These are phyloP conservation scores for Xylariaceae sp. DNA, from an alignment of 2,329 filamentous ascomycete species.

Conservation along the genomic window DNA sequence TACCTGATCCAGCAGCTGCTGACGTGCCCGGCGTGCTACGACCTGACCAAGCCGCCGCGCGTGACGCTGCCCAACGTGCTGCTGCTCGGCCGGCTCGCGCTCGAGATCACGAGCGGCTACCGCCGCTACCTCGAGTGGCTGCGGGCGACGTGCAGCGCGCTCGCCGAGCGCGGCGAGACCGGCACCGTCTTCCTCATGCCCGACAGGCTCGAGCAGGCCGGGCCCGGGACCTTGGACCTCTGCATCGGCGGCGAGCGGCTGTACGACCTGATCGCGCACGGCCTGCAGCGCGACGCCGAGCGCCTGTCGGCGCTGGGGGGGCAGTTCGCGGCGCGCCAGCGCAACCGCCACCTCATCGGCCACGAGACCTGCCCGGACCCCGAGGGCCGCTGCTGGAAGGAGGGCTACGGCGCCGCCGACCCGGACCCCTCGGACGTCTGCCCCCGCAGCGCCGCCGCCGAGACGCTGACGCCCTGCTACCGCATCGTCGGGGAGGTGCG, in stretches of 20 bases:
- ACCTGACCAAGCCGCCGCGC: constrained; percentile 1
- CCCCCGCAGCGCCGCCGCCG: background rate
- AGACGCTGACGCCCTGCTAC: constrained; percentile 1
- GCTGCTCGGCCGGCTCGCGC: background rate
- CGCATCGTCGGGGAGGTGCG: constrained; percentile 1
- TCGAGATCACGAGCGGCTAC: background rate
- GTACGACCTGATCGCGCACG: background rate
- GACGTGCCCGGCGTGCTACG: background rate
- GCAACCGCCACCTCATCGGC: background rate
- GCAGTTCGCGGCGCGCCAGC: background rate
- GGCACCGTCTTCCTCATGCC: background rate
- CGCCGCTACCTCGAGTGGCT: background rate
- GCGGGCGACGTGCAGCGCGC: background rate
- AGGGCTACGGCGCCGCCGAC: background rate
- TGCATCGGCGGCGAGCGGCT: background rate
- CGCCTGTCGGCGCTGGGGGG: background rate
- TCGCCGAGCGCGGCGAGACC: background rate
- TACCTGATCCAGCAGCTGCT: background rate
- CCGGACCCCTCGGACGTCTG: constrained; percentile 1
- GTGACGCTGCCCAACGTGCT: constrained; percentile 1
- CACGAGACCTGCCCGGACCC: background rate
- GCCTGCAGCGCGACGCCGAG: background rate
- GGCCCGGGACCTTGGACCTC: background rate
- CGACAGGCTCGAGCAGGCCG: no score
- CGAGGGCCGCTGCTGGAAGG: constrained; percentile 1